Evolutionary conservation across 305 asterid species (phyloP).

Genomic region (Fraxinus latifolia): DNA sequence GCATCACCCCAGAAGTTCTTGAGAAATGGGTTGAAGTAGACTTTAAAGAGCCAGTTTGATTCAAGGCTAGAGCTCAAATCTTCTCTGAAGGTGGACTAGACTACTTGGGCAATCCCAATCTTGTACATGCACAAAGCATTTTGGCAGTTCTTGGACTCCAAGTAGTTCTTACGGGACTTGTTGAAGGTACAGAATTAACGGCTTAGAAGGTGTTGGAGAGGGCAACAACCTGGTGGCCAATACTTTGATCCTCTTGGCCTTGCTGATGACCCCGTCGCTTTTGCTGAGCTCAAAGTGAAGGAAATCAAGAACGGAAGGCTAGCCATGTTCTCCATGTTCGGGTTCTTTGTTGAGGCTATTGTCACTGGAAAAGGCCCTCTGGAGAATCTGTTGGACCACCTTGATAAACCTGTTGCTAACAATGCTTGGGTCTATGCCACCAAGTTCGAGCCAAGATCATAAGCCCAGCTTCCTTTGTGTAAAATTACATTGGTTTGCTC

Average conservation of each 20-base stretch:
- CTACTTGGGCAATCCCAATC: conserved; percentile 22
- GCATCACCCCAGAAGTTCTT: conserved; percentile 25
- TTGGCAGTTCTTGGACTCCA: conserved; percentile 26
- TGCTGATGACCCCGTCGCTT: conserved; percentile 21
- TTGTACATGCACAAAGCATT: conserved; percentile 31
- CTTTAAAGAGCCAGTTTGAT: conserved; percentile 26
- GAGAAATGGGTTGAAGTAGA: conserved; percentile 21
- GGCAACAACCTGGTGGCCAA: conserved; percentile 18
- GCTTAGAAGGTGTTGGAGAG: conserved; percentile 26
- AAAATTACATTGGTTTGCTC: not conserved
- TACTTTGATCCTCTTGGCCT: conserved; percentile 22
- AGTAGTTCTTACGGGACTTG: conserved; percentile 28
- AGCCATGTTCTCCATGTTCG: conserved; percentile 31
- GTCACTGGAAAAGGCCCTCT: conserved; percentile 28
- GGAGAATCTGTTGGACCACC: conserved; percentile 29
- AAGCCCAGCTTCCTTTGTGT: not conserved
- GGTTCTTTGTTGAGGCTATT: conserved; percentile 29
- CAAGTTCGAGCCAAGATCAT: conserved; percentile 29
- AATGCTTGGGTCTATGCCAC: conserved; percentile 30
- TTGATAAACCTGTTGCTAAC: conserved; percentile 30
- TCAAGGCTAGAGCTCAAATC: conserved; percentile 28
- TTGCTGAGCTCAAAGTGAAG: conserved; percentile 28
- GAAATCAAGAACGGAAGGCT: conserved; percentile 28
- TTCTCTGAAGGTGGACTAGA: conserved; percentile 25
- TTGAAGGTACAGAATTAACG: conserved; percentile 30